Conservation (phyloP, 495 filamentous ascomycete genomes). For the Talaromyces ruber region DNA sequence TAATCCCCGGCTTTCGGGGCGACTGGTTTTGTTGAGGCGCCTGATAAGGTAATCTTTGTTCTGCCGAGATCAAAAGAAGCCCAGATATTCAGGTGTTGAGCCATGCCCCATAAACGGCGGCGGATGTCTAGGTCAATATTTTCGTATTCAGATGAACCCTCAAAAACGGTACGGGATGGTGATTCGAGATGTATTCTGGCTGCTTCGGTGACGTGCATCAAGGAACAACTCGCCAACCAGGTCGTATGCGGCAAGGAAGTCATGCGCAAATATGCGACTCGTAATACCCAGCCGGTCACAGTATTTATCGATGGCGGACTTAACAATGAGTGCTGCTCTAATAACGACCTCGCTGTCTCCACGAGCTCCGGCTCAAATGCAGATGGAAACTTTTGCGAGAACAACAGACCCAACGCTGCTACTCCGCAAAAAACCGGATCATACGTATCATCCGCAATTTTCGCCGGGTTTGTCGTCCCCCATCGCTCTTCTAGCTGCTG, state of each 20-base stretch:
- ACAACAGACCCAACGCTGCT: slow-evolving; percentile 38
- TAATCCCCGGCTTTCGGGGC: slow-evolving; percentile 18
- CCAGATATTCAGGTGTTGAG: slow-evolving; percentile 37
- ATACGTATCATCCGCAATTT: slow-evolving; percentile 8
- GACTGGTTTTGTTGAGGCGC: slow-evolving; percentile 15
- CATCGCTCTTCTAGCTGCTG: slow-evolving; percentile 23
- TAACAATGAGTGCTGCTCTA: slow-evolving; percentile 30
- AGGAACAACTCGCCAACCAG: slow-evolving; percentile 47
- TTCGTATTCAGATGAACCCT: neutral
- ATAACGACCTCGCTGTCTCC: slow-evolving; percentile 30
- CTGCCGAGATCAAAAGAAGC: slow-evolving; percentile 42
- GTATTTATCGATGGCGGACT: slow-evolving; percentile 25
- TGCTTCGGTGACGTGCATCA: slow-evolving; percentile 38
- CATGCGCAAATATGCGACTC: slow-evolving; percentile 42
- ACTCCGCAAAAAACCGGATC: slow-evolving; percentile 32
- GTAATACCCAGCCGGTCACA: slow-evolving; percentile 44
- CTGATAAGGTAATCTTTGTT: slow-evolving; percentile 28
- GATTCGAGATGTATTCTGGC: slow-evolving; percentile 29
- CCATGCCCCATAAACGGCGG: slow-evolving; percentile 31
- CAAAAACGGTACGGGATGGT: slow-evolving; percentile 4
- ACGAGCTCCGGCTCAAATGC: slow-evolving; percentile 26
- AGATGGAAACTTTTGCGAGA: slow-evolving; percentile 23
- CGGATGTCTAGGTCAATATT: slow-evolving; percentile 23
- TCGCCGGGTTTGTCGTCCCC: slow-evolving; percentile 6
- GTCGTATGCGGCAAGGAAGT: slow-evolving; percentile 42